These are phyloP conservation scores for Solanum stenotomum DNA, from an alignment of 257 asterid genomes.

Conservation along the genomic window DNA sequence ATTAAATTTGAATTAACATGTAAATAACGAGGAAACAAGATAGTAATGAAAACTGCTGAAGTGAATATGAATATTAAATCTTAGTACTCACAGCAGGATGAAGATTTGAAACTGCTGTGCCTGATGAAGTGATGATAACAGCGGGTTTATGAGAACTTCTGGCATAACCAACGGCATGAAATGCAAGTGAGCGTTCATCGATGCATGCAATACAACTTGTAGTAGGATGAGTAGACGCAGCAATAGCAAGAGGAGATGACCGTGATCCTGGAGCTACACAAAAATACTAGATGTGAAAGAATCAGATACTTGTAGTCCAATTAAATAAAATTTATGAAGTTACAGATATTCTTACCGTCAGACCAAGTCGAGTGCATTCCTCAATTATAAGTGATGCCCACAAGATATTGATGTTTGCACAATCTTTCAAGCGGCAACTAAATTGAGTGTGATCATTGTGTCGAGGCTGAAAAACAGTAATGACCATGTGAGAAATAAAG, in stretches of 20 bases:
- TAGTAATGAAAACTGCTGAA: not conserved
- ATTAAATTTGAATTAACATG: not conserved
- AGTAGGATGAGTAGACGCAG: constrained; percentile 89
- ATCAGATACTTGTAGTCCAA: constrained; percentile 20
- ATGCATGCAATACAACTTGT: constrained; percentile 83
- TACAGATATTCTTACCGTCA: constrained; percentile 57
- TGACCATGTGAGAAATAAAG: not conserved
- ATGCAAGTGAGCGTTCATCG: constrained; percentile 92
- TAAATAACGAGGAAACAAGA: not conserved
- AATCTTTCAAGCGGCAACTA: constrained; percentile 27
- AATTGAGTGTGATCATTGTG: constrained; percentile 19
- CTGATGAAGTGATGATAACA: constrained; percentile 86
- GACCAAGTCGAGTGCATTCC: constrained; percentile 91
- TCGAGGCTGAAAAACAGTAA: constrained; percentile 34
- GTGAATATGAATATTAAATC: not conserved
- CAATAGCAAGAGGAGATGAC: constrained; percentile 93
- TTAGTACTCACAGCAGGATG: constrained; percentile 81
- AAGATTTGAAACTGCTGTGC: constrained; percentile 97
- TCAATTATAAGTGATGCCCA: constrained; percentile 95
- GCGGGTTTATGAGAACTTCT: constrained; percentile 84
- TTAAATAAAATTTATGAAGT: not conserved
- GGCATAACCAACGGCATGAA: constrained; percentile 96
- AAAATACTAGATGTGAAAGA: constrained; percentile 59
- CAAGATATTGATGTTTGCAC: constrained; percentile 67
- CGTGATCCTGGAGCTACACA: constrained; percentile 99